Evolutionary conservation across 495 filamentous ascomycete genomes (phyloP).

Genomic region (Penicillium bialowiezense): DNA sequence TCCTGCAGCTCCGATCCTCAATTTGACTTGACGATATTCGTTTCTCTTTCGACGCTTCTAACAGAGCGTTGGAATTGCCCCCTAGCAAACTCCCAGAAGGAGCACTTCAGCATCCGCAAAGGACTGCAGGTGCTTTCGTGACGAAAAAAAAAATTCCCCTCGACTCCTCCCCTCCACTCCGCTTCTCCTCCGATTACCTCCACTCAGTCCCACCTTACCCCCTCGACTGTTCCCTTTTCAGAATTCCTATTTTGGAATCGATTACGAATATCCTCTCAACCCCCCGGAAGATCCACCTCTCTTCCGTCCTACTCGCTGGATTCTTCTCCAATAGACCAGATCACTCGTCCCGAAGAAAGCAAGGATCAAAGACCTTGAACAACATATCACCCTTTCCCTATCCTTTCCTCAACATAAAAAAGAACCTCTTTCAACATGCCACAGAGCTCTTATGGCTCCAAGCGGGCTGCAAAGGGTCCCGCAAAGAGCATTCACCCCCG

Average conservation of each 20-base stretch:
- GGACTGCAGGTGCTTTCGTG: slow-evolving; percentile 43
- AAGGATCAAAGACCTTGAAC: background rate
- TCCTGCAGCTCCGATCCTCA: slow-evolving; percentile 68
- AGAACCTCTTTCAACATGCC: slow-evolving; percentile 28
- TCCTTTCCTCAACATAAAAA: background rate
- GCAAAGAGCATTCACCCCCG: slow-evolving; percentile 23
- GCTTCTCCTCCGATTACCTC: slow-evolving; percentile 14
- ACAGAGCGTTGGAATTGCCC: slow-evolving; percentile 47
- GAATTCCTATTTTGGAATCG: slow-evolving; percentile 7
- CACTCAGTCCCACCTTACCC: slow-evolving; percentile 8
- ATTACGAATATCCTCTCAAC: background rate
- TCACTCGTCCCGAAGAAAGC: background rate
- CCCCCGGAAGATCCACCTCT: background rate
- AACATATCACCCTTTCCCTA: background rate
- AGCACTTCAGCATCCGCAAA: slow-evolving; percentile 38
- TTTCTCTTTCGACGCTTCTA: slow-evolving; percentile 56
- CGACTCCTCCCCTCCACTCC: slow-evolving; percentile 10
- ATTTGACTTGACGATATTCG: slow-evolving; percentile 76
- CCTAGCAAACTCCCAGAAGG: slow-evolving; percentile 39
- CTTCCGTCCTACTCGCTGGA: slow-evolving; percentile 6
- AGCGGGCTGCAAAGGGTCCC: slow-evolving; percentile 28
- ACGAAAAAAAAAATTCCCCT: slow-evolving; percentile 15
- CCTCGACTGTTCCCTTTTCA: background rate
- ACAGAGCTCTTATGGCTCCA: slow-evolving; percentile 30
- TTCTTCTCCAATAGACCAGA: slow-evolving; percentile 1